Percentiles rank a stretch among this genome's conserved stretches.
phyloP scores from a whole-genome alignment of 2,329 filamentous ascomycete genomes.

The Talaromyces piceae region DNA sequence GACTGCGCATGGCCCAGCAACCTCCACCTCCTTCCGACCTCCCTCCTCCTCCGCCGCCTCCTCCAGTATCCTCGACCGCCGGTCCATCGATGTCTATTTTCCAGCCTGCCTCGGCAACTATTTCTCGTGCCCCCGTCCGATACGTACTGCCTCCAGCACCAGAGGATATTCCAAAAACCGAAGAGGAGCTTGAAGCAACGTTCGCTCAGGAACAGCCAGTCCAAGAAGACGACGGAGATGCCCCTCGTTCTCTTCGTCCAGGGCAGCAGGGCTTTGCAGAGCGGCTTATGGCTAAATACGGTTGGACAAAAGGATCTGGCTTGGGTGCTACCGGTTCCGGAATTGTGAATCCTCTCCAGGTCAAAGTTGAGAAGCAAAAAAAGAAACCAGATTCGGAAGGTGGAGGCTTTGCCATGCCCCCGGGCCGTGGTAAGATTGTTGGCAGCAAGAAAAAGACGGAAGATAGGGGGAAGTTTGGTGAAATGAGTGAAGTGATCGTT shows the following conservation, averaged over 20 bases:
- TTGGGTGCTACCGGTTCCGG: conserved; percentile 75
- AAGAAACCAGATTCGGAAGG: conserved; percentile 72
- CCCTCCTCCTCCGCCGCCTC: conserved; percentile 23
- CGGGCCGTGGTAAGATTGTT: conserved; percentile 68
- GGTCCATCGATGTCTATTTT: conserved; percentile 33
- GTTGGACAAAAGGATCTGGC: conserved; percentile 81
- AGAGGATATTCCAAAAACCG: conserved; percentile 45
- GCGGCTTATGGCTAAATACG: conserved; percentile 86
- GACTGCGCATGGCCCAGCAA: conserved; percentile 47
- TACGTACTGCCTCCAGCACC: conserved; percentile 54
- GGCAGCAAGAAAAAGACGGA: conserved; percentile 56
- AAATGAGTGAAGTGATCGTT: conserved; percentile 75
- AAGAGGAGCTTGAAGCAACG: conserved; percentile 45
- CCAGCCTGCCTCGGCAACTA: conserved; percentile 47
- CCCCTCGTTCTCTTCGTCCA: conserved; percentile 57
- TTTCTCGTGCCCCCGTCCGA: conserved; percentile 70
- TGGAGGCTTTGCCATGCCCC: conserved; percentile 65
- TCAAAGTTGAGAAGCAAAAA: conserved; percentile 79
- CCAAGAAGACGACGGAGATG: conserved; percentile 29
- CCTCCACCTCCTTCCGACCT: conserved; percentile 23
- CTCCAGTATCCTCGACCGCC: conserved; percentile 19
- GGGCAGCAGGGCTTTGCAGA: conserved; percentile 80
- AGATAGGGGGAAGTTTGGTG: conserved; percentile 53
- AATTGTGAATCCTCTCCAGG: conserved; percentile 74
- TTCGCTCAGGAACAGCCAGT: conserved; percentile 33